phyloP scores from a whole-genome alignment of 2,329 filamentous ascomycete species.

The Botrytis squamosa region DNA sequence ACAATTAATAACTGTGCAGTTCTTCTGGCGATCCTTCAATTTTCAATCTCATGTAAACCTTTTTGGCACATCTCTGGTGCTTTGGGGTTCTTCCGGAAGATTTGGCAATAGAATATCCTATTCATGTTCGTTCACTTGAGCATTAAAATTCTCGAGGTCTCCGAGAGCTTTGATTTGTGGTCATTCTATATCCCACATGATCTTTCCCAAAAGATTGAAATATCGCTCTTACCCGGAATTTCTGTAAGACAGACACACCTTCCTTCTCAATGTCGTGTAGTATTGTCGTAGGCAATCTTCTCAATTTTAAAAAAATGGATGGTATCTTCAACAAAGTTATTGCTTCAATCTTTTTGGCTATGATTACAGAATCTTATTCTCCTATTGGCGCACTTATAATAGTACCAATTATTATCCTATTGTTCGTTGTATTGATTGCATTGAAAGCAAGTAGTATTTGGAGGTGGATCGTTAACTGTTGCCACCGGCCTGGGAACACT shows the following conservation, averaged over 20 bases:
- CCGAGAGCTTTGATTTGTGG: background rate
- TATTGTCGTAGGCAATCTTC: background rate
- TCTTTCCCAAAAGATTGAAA: background rate
- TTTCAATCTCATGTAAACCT: background rate
- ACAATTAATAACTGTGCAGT: background rate
- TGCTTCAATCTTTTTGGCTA: constrained; percentile 38
- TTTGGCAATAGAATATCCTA: background rate
- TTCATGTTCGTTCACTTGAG: background rate
- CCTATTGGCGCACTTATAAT: constrained; percentile 47
- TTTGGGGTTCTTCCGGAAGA: background rate
- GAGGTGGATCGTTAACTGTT: constrained; percentile 28
- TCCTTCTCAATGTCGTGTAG: background rate
- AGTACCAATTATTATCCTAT: constrained; percentile 46
- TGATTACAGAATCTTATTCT: constrained; percentile 41
- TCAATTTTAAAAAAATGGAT: background rate
- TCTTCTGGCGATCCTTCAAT: background rate
- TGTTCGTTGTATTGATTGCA: constrained; percentile 38
- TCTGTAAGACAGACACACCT: background rate
- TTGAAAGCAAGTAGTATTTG: constrained; percentile 35
- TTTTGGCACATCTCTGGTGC: background rate
- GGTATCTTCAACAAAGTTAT: constrained; percentile 28
- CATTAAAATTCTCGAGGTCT: background rate
- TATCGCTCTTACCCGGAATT: background rate
- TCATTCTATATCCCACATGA: background rate
- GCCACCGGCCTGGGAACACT: constrained; percentile 30